phyloP scores from a whole-genome alignment of 1,284 basidiomycete species.

The Tylopilus sp. region DNA sequence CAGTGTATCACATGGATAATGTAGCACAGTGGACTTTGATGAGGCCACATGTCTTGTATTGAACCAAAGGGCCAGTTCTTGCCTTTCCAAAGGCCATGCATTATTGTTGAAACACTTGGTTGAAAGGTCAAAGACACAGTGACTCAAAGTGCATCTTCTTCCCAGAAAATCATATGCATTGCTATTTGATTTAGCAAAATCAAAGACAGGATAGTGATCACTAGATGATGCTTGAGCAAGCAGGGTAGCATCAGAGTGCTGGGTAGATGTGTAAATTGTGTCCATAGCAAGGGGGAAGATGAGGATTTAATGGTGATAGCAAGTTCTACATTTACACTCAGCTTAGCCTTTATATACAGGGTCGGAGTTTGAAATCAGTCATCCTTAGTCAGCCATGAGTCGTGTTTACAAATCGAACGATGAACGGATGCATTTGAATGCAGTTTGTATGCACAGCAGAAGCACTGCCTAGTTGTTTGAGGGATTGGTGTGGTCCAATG shows the following conservation, averaged over 20 bases:
- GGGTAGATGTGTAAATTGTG: background rate
- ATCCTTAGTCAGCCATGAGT: slow-evolving; percentile 4
- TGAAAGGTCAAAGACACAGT: background rate
- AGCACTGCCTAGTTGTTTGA: too few species aligned
- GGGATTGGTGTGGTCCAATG: background rate
- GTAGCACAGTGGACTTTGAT: background rate
- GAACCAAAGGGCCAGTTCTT: slow-evolving; percentile 13
- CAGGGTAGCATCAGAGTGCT: slow-evolving; percentile 1
- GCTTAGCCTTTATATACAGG: slow-evolving; percentile 13
- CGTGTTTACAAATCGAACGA: background rate
- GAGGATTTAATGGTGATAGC: background rate
- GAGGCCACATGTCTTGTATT: slow-evolving; percentile 18
- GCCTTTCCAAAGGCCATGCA: slow-evolving; percentile 1
- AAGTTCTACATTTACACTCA: background rate
- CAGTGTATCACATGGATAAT: background rate
- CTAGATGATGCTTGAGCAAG: background rate
- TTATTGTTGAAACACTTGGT: background rate
- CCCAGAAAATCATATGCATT: background rate
- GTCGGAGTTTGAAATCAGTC: slow-evolving; percentile 20
- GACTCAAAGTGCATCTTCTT: slow-evolving; percentile 1
- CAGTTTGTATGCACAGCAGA: too few species aligned
- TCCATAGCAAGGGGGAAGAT: slow-evolving; percentile 1
- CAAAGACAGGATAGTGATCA: background rate
- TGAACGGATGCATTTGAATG: too few species aligned
- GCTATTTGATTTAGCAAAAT: background rate